Conservation (phyloP, 2,329 filamentous ascomycete genomes). For the Didymella pomorum region DNA sequence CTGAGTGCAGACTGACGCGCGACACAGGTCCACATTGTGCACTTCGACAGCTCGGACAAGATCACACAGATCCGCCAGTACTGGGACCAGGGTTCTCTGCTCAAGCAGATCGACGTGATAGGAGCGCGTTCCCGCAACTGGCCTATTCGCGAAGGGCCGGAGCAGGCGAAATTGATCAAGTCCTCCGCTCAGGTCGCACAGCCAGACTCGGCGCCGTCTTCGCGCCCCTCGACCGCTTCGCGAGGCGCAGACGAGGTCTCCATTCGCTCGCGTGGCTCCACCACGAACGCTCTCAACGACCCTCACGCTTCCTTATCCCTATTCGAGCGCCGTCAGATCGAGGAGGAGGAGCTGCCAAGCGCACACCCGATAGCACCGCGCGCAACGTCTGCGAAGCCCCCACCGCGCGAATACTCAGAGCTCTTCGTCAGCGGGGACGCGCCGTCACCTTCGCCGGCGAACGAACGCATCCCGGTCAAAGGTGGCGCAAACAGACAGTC, state of each 20-base stretch:
- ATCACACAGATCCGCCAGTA: constrained; percentile 87
- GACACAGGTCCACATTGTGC: constrained; percentile 74
- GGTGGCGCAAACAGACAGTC: constrained; percentile 61
- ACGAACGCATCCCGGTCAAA: constrained; percentile 54
- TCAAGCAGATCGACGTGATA: constrained; percentile 94
- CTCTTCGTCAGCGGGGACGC: constrained; percentile 67
- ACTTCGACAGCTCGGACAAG: constrained; percentile 77
- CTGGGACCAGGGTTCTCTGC: constrained; percentile 93
- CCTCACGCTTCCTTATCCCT: constrained; percentile 74
- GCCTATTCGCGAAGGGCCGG: constrained; percentile 88
- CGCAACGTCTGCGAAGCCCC: constrained; percentile 72
- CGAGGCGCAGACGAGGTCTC: constrained; percentile 43
- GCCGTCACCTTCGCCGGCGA: constrained; percentile 49
- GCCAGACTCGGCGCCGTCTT: constrained; percentile 39
- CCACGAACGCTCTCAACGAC: constrained; percentile 53
- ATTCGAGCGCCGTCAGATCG: constrained; percentile 73
- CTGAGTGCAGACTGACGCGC: constrained; percentile 20
- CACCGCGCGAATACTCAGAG: constrained; percentile 72
- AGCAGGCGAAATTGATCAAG: constrained; percentile 81
- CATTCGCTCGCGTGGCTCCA: constrained; percentile 51
- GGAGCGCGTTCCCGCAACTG: constrained; percentile 89
- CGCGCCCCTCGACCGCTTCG: constrained; percentile 46
- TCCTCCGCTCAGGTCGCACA: constrained; percentile 56
- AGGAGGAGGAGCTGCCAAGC: constrained; percentile 59
- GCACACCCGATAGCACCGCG: constrained; percentile 67